Evolutionary conservation across 257 asterid species (phyloP).

Genomic region (Ilex aquifolium): DNA sequence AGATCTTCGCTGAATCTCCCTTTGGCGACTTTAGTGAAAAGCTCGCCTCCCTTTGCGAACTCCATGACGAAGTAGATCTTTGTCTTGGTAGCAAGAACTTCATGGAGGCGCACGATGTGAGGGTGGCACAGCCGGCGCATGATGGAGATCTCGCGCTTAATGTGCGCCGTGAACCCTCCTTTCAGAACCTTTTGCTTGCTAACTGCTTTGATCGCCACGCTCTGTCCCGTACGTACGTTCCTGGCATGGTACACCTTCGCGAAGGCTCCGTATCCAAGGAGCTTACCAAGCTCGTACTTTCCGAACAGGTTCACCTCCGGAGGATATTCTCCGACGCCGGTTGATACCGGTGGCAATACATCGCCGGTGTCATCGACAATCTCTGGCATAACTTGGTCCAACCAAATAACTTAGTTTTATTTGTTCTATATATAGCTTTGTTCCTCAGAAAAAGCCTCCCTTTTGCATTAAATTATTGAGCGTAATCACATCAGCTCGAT

Average conservation of each 20-base stretch:
- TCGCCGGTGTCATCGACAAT: constrained; percentile 2
- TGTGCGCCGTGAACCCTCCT: constrained; percentile 38
- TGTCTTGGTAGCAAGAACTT: constrained; percentile 65
- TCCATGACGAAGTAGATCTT: constrained; percentile 75
- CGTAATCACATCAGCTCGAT: no score
- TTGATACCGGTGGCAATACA: neutral
- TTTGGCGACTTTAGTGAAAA: constrained; percentile 51
- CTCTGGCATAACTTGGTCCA: neutral
- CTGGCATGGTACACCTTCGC: constrained; percentile 80
- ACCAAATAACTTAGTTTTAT: no score
- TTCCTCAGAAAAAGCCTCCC: no score
- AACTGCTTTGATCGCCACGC: constrained; percentile 63
- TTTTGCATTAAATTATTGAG: no score
- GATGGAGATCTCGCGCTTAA: constrained; percentile 60
- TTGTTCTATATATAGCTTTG: no score
- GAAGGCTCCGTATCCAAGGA: constrained; percentile 73
- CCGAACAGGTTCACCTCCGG: constrained; percentile 23
- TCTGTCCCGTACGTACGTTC: constrained; percentile 34
- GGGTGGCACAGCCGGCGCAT: constrained; percentile 79
- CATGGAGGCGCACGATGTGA: constrained; percentile 59
- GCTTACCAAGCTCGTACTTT: constrained; percentile 63
- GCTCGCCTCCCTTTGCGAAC: constrained; percentile 71
- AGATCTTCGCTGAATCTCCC: constrained; percentile 71
- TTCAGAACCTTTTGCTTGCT: constrained; percentile 47
- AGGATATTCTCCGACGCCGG: no score